A percentile compares a stretch with the other conserved stretches of the same genome.
Conservation (phyloP, 1,284 basidiomycete species). For the Melanopsichium pennsylvanicum region DNA sequence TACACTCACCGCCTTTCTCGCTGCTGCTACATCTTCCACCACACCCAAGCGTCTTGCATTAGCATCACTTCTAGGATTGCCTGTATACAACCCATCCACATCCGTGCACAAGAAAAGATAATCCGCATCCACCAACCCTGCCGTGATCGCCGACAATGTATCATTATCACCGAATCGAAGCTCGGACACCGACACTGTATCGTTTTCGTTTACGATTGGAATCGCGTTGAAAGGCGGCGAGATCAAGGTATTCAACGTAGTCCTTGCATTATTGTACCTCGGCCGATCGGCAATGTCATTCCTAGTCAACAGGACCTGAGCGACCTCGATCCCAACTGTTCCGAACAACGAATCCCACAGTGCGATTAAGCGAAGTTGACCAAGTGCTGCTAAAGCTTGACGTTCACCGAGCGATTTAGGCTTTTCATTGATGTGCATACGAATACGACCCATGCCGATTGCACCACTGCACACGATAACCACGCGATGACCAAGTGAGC, state of each 20-base stretch:
- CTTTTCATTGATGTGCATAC: slow-evolving; percentile 82
- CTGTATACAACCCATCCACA: slow-evolving; percentile 93
- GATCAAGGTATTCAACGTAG: slow-evolving; percentile 60
- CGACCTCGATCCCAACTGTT: slow-evolving; percentile 90
- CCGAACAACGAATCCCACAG: slow-evolving; percentile 96
- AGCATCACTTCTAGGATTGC: slow-evolving; percentile 90
- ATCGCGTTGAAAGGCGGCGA: slow-evolving; percentile 54
- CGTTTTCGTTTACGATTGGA: slow-evolving; percentile 66
- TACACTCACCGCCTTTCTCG: slow-evolving; percentile 85
- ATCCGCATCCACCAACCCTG: slow-evolving; percentile 95
- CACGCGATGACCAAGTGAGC: slow-evolving; percentile 84
- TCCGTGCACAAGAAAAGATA: slow-evolving; percentile 96
- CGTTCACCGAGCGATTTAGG: slow-evolving; percentile 88
- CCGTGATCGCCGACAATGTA: slow-evolving; percentile 93
- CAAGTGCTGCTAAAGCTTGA: slow-evolving; percentile 94
- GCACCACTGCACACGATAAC: slow-evolving; percentile 95
- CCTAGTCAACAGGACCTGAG: slow-evolving; percentile 90
- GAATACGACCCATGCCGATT: slow-evolving; percentile 89
- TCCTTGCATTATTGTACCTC: slow-evolving; percentile 60
- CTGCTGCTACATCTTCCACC: slow-evolving; percentile 82
- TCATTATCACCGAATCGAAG: slow-evolving; percentile 99
- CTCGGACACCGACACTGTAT: slow-evolving; percentile 71
- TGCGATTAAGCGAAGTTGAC: slow-evolving; percentile 93
- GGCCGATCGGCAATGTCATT: slow-evolving; percentile 87
- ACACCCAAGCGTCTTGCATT: slow-evolving; percentile 80